Evolutionary conservation across 805 yeast species (phyloP), one percentile per base, ranked within the genome.

Genomic region (Saccharomyces eubayanus): DNA sequence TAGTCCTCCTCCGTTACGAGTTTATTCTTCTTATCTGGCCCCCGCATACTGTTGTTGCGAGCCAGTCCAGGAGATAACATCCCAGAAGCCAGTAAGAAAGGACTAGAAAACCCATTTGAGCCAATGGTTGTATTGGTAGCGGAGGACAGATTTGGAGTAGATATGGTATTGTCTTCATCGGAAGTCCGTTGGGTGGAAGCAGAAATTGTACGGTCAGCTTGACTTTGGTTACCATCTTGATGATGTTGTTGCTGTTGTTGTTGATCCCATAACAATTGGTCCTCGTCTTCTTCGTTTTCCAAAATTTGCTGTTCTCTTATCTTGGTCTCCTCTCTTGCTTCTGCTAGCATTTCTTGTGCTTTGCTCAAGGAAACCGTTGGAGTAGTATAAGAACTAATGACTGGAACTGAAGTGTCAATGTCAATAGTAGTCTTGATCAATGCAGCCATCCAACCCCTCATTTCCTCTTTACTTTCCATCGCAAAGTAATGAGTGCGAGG

Each of bases 401-500:
- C 94, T 0, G 99, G 97, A 12, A 87, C 89, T 1, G 87, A 71
- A 54, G 94, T 97, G 71, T 94, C 99, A 53, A 95, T 77, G 66
- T 94, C 99, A 62, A 94, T 95, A 0, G 98, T 94, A 0, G 98
- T 96, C 56, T 91, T 89, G 82, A 91, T 88, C 56, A 94, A 75
- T 0, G 97, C 96, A 51, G 90, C 87, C 83, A 91, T 83, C 99
- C 99, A 94, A 1, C 79, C 80, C 66, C 96, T 78, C 96, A 92
- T 87, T 58, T 92, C 98, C 50, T 89, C 96, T 54, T 78, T 81
- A 0, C 89, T 79, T 50, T 94, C 97, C 47, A 92, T 97, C 0
- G 98, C 97, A 77, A 94, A 94, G 69, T 86, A 94, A 64, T 94
- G 99, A 6, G 90, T 87, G 60, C 90, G 89, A 29, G 96, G 99